phyloP scores from a whole-genome alignment of 2,329 filamentous ascomycete genomes.

The Graphilbum fragrans region DNA sequence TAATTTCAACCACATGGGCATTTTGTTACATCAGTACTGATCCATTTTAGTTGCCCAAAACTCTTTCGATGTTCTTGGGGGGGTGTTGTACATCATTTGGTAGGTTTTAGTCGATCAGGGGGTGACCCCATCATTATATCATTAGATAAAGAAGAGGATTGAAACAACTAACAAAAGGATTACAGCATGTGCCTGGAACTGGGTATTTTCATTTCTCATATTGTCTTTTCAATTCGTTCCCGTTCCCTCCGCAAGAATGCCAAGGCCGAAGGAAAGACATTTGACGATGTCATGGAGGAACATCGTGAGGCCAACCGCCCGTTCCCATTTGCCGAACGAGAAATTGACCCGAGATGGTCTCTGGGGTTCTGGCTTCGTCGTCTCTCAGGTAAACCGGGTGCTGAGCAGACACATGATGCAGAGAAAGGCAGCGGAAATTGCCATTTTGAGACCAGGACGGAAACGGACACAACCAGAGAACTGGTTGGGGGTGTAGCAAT shows the following conservation, averaged over 20 bases:
- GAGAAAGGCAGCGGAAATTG: background rate
- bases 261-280: conserved; percentile 35
- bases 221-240: conserved; percentile 45
- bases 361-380: conserved; percentile 3
- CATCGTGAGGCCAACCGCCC: conserved; percentile 17
- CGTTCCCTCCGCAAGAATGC: conserved; percentile 38
- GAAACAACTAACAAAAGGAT: background rate
- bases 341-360: conserved; percentile 3
- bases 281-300: conserved; percentile 37
- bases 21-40: background rate
- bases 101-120: too few relatives aligned
- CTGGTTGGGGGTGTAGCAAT: too few relatives aligned
- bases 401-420: background rate
- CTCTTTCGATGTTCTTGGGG: conserved; percentile 48
- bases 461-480: background rate
- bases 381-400: background rate
- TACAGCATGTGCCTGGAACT: conserved; percentile 41
- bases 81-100: conserved; percentile 48
- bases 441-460: background rate
- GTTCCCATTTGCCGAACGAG: conserved; percentile 25
- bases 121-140: background rate
- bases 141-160: background rate
- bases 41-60: conserved; percentile 37
- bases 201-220: conserved; percentile 47
- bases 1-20: background rate